Percentiles rank a stretch among this genome's conserved stretches.
phyloP scores from a whole-genome alignment of 2,329 filamentous ascomycete species.

The Colletotrichum paranaense region DNA sequence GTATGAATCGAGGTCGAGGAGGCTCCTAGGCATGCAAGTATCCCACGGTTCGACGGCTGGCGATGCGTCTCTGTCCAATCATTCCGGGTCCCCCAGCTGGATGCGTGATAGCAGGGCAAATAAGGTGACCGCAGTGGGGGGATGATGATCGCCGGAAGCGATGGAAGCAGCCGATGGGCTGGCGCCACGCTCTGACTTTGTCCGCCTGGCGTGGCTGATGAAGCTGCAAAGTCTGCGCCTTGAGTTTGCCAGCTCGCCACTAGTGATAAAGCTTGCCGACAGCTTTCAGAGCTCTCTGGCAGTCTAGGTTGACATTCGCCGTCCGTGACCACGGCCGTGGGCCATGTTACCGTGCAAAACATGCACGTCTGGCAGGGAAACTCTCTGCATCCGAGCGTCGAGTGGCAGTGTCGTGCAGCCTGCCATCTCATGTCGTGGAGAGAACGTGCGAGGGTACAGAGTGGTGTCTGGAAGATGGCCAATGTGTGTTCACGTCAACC shows the following conservation, averaged over 20 bases:
- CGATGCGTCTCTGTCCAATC: constrained; percentile 3
- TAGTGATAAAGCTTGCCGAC: constrained; percentile 14
- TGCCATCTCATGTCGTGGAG: constrained; percentile 20
- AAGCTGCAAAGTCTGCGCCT: neutral
- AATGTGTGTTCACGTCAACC: too few relatives aligned
- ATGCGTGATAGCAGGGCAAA: constrained; percentile 4
- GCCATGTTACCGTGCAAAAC: constrained; percentile 2
- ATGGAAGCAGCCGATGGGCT: constrained; percentile 13
- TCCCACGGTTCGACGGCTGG: neutral
- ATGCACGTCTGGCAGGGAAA: constrained; percentile 24
- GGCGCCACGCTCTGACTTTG: constrained; percentile 11
- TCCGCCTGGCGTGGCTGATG: neutral
- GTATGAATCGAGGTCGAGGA: neutral
- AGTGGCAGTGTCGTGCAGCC: constrained; percentile 14
- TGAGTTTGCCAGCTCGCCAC: neutral
- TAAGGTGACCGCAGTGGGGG: constrained; percentile 26
- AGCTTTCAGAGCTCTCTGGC: constrained; percentile 6
- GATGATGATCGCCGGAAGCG: constrained; percentile 32
- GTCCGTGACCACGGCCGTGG: constrained; percentile 2
- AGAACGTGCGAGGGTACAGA: neutral
- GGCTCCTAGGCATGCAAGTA: neutral
- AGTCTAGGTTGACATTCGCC: neutral
- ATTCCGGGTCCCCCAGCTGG: neutral
- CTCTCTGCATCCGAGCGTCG: constrained; percentile 16
- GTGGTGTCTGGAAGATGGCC: neutral